Evolutionary conservation across 306 rosid species (phyloP), one percentile per base, ranked within the genome.

Genomic region (Glycyrrhiza uralensis): DNA sequence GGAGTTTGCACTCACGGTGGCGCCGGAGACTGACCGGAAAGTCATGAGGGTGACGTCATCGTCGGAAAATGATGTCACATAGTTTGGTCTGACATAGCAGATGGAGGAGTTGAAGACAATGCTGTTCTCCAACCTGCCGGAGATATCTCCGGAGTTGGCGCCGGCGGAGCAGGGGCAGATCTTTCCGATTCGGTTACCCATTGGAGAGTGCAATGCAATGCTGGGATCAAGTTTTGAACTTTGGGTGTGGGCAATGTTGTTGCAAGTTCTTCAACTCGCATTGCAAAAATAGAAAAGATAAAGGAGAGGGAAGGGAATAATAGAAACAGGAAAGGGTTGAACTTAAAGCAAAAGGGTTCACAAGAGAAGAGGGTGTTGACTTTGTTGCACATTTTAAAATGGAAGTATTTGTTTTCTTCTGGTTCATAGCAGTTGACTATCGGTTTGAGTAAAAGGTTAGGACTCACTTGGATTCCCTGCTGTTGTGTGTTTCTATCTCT

Each of bases 1-100:
- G 8, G 72, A 61, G 87, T 93, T 93, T 67, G 98, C 97, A 51
- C 96, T 89, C 20, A 90, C 90, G 4, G 90, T 84, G 22, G 98
- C 96, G 0, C 97, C 88, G 41, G 89, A 86, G 18, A 93, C 87
- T 0, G 89, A 80, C 39, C 89, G 78, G 78, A 86, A 88, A 23
- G 90, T 78, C 42, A 86, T 80, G 45, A 74, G 29, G 18, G 61
- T 12, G 66, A 24, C 35, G 0, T 60, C 76, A 0, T 77, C 81
- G 0, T 69, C 83, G 2, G 83, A 55, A 13, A 44, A 60, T 1
- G 28, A n/a, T 29, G 1, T 69, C 68, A 1, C 76, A n/a, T n/a
- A 77, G 29, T 85, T 86, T 0, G 92, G 94, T 35, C 90, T 54
- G 30, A 82, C 60, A 51, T 93, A 93, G 72, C 65, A 81, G 62